Percentiles rank a stretch among this genome's conserved stretches.
These are phyloP conservation scores for Turritis glabra DNA, from an alignment of 345 rosid genomes.

Conservation along the genomic window DNA sequence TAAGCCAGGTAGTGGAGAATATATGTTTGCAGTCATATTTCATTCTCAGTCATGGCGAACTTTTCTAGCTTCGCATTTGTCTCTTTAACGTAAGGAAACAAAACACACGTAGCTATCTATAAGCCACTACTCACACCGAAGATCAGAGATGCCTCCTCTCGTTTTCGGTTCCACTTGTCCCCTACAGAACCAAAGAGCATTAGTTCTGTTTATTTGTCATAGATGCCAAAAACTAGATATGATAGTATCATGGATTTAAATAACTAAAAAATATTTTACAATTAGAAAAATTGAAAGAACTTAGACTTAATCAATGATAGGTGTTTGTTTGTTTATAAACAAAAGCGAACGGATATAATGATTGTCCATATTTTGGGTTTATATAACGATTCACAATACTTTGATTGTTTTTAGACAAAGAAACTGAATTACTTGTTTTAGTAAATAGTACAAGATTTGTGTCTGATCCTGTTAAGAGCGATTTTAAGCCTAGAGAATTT, in stretches of 20 bases:
- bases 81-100: slow-evolving; percentile 27
- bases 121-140: slow-evolving; percentile 18
- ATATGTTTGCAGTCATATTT: neutral
- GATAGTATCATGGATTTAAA: neutral
- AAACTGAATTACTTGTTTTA: neutral
- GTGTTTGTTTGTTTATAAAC: neutral
- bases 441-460: slow-evolving; percentile 1
- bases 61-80: slow-evolving; percentile 5
- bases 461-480: neutral
- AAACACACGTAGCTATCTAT: slow-evolving; percentile 31
- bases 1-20: slow-evolving; percentile 33
- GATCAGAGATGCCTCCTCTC: slow-evolving; percentile 29
- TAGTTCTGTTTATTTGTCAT: slow-evolving; percentile 16
- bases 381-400: neutral
- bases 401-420: neutral
- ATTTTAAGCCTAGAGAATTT: slow-evolving; percentile 1
- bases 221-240: slow-evolving; percentile 9
- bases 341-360: neutral
- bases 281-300: neutral
- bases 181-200: slow-evolving; percentile 12
- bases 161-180: slow-evolving; percentile 42
- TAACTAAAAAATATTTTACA: neutral
- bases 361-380: neutral
- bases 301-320: neutral
- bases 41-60: slow-evolving; percentile 29